Base-by-base conservation (phyloP, 1,284 basidiomycete genomes). In the Coniophora puteana region DNA sequence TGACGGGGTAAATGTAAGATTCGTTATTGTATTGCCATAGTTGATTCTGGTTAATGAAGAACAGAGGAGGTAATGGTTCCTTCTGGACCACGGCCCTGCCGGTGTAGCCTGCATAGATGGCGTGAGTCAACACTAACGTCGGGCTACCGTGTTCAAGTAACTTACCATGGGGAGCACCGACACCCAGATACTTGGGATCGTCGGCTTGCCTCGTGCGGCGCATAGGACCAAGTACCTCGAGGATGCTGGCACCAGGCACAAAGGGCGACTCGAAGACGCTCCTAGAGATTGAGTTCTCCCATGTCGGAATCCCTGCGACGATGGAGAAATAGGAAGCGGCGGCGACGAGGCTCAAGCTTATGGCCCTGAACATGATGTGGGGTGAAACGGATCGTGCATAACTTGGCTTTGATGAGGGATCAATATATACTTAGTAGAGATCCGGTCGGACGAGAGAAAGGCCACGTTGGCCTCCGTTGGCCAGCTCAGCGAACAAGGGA, bases 11-110 rank as follows among this genome's bases (percentile, higher is more conserved):
- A 44, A 81, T 74, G 16, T 71, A 66, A 1, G 75, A 71, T 32
- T 72, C 71, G 54, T 83, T 83, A 44, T 68, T 67, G 51, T 69
- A 72, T 45, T 74, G 71, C 64, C 68, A 78, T 23, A 81, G 64
- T 37, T 73, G 68, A 41, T 68, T 60, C 40, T 68, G 64, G 50
- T 71, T 62, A 48, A 83, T 65, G 58, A 75, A 79, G 61, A 80
- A 82, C 13, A 75, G 53, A 4, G 74, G 68, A 11, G 71, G 68
- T 38, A 33, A 10, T 8, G 8, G 10, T n/a, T n/a, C n/a, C n/a
- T n/a, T n/a, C n/a, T n/a, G n/a, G n/a, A n/a, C n/a, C n/a, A n/a
- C n/a, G n/a, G n/a, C n/a, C n/a, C n/a, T n/a, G n/a, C n/a, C n/a
- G n/a, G n/a, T n/a, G n/a, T n/a, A n/a, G n/a, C n/a, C n/a, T n/a